These are phyloP conservation scores for Nissolia schottii DNA, from an alignment of 306 rosid species.

Conservation along the genomic window DNA sequence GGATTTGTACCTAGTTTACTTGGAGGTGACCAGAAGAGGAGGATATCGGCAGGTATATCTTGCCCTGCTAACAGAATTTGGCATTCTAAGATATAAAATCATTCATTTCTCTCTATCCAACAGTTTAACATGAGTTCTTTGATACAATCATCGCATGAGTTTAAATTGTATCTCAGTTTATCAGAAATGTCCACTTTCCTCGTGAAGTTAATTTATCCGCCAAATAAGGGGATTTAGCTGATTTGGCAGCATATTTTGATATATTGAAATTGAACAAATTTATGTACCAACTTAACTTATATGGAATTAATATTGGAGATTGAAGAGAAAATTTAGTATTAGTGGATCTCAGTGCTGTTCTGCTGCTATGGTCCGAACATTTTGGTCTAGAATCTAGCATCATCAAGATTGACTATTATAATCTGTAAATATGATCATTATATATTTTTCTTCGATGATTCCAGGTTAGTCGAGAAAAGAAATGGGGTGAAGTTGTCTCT, in stretches of 20 bases:
- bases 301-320: neutral
- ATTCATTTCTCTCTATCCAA: too few relatives aligned
- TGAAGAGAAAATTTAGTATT: neutral
- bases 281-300: neutral
- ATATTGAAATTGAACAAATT: neutral
- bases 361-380: neutral
- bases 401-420: neutral
- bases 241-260: neutral
- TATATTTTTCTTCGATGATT: neutral
- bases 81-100: too few relatives aligned
- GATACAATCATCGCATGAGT: neutral
- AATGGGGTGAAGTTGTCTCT: constrained; percentile 42
- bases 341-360: neutral
- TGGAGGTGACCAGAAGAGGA: constrained; percentile 48
- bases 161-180: neutral
- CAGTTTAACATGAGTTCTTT: neutral
- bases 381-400: neutral
- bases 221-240: neutral
- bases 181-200: neutral
- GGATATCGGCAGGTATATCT: constrained; percentile 40
- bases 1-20: constrained; percentile 41
- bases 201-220: neutral
- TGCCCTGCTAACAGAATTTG: too few relatives aligned
- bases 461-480: constrained; percentile 34
- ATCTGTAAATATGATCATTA: neutral